Percentiles rank a stretch among this genome's conserved stretches.
Conservation (phyloP, 805 yeast species). For the Nakazawaea populi region DNA sequence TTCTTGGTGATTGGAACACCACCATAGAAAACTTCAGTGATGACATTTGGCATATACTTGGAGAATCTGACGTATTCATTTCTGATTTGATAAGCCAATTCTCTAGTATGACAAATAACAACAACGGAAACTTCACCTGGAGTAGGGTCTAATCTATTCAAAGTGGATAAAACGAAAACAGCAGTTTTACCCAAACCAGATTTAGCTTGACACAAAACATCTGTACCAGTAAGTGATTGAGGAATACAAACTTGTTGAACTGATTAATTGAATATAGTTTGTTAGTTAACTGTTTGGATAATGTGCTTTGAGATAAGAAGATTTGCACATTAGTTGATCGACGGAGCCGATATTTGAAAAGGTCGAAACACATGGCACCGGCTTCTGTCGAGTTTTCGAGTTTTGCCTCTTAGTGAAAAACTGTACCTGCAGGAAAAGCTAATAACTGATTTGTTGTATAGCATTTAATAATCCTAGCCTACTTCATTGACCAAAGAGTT, state of each 20-base stretch:
- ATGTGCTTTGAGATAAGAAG: not conserved
- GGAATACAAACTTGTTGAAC: constrained; percentile 99
- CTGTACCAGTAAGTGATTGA: constrained; percentile 96
- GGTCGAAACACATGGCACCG: not conserved
- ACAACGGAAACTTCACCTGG: constrained; percentile 94
- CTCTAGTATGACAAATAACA: constrained; percentile 97
- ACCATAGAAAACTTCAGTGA: constrained; percentile 95
- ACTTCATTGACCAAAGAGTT: too few species aligned
- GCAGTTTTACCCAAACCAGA: constrained; percentile 99
- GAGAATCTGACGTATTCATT: constrained; percentile 97
- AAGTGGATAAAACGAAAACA: constrained; percentile 90
- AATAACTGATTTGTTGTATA: constrained; percentile 1
- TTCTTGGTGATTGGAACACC: constrained; percentile 86
- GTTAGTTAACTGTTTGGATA: constrained; percentile 7
- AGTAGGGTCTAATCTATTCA: constrained; percentile 95
- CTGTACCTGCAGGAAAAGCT: not conserved
- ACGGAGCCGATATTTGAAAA: not conserved
- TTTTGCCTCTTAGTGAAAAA: too few species aligned
- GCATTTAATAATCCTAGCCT: too few species aligned
- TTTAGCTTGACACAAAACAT: constrained; percentile 97
- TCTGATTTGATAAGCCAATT: constrained; percentile 95
- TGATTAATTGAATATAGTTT: constrained; percentile 24
- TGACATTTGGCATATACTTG: constrained; percentile 96
- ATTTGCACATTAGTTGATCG: not conserved
- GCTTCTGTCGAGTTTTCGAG: too few species aligned